phyloP scores from a whole-genome alignment of 129 eudicot species.

The Tanacetum coccineum region DNA sequence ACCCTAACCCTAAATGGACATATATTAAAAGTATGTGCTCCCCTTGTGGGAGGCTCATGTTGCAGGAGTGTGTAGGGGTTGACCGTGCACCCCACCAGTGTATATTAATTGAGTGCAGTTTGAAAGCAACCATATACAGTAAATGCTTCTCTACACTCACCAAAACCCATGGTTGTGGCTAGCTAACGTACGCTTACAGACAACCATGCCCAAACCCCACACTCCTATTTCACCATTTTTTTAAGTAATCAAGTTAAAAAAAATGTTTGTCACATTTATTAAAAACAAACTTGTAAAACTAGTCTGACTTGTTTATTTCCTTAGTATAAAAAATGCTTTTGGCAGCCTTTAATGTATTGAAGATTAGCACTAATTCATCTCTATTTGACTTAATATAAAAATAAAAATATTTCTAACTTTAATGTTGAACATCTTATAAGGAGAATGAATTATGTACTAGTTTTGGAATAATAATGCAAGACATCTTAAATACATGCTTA shows the following conservation, averaged over 20 bases:
- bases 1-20: constrained; percentile 36
- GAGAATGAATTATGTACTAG: too few species aligned
- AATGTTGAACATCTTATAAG: too few species aligned
- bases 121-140: constrained; percentile 44
- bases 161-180: constrained; percentile 30
- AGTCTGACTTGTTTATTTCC: constrained; percentile 8
- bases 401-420: too few species aligned
- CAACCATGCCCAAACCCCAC: constrained; percentile 1
- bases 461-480: too few species aligned
- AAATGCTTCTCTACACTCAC: constrained; percentile 34
- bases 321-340: neutral
- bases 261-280: constrained; percentile 18
- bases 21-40: constrained; percentile 41
- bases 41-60: constrained; percentile 41
- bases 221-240: too few species aligned
- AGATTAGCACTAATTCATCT: too few species aligned
- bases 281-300: constrained; percentile 12
- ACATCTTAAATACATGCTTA: too few species aligned
- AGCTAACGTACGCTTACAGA: constrained; percentile 28
- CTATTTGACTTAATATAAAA: too few species aligned
- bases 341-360: neutral
- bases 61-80: constrained; percentile 40
- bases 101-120: constrained; percentile 35
- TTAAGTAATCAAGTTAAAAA: neutral
- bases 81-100: constrained; percentile 51